Percentiles rank a stretch among this genome's conserved stretches.
Evolutionary conservation across 495 filamentous ascomycete genomes (phyloP).

Genomic region (Penicillium parvum): DNA sequence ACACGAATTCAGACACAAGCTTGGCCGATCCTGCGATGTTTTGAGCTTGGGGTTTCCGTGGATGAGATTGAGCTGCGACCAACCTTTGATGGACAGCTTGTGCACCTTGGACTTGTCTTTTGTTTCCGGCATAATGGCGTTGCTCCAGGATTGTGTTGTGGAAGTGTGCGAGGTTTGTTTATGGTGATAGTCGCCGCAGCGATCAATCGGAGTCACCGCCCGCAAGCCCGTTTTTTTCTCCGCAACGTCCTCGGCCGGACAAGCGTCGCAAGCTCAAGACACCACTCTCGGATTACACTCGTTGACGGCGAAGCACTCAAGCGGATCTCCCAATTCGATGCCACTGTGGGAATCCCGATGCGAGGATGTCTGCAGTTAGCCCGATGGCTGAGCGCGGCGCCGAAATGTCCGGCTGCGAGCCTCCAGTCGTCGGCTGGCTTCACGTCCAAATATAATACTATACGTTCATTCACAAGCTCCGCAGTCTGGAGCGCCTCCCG

Average conservation of each 20-base stretch:
- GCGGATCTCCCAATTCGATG: conserved; percentile 26
- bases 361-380: conserved; percentile 54
- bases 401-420: conserved; percentile 36
- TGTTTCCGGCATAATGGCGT: conserved; percentile 39
- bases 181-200: conserved; percentile 38
- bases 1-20: conserved; percentile 89
- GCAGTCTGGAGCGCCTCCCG: conserved; percentile 31
- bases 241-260: conserved; percentile 14
- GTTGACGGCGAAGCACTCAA: background rate
- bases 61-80: conserved; percentile 1
- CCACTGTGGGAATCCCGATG: conserved; percentile 44
- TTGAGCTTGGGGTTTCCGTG: conserved; percentile 20
- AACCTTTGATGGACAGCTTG: conserved; percentile 89
- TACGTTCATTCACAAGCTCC: conserved; percentile 42
- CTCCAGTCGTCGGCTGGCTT: conserved; percentile 29
- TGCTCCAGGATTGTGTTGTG: background rate
- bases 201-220: conserved; percentile 30
- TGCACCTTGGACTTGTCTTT: conserved; percentile 91
- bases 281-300: background rate
- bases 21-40: conserved; percentile 63
- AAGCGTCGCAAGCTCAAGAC: background rate
- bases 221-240: conserved; percentile 25
- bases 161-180: conserved; percentile 31
- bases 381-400: conserved; percentile 48
- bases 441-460: conserved; percentile 10